Conservation (phyloP, 768 basidiomycete genomes). For the Chalciporus piperatus region DNA sequence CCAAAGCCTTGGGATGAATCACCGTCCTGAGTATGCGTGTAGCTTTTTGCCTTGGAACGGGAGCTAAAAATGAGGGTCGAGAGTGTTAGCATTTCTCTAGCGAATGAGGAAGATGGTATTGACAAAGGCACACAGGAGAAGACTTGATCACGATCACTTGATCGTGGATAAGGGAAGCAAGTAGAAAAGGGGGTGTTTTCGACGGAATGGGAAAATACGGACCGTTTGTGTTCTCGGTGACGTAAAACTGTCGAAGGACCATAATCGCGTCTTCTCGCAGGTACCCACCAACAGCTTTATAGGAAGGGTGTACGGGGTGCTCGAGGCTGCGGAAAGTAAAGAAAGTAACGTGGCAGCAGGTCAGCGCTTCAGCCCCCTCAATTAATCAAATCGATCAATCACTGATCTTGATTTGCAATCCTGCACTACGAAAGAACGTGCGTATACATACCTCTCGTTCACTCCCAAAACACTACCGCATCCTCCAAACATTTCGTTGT, state of each 20-base stretch:
- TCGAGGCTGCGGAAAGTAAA: slow-evolving; percentile 45
- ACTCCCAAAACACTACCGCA: slow-evolving; percentile 93
- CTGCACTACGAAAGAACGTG: not conserved
- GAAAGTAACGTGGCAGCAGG: not conserved
- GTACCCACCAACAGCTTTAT: slow-evolving; percentile 73
- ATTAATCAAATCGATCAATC: too few species aligned
- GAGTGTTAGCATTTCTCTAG: slow-evolving; percentile 9
- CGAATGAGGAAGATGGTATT: not conserved
- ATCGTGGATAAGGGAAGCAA: too few species aligned
- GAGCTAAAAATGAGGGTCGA: slow-evolving; percentile 51
- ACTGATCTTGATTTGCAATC: too few species aligned
- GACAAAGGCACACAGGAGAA: not conserved
- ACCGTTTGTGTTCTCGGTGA: slow-evolving; percentile 94
- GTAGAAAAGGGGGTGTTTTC: not conserved
- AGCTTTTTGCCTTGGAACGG: slow-evolving; percentile 82
- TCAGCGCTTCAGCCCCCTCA: not conserved
- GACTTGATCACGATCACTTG: too few species aligned
- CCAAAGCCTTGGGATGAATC: slow-evolving; percentile 36
- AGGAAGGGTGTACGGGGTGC: slow-evolving; percentile 74
- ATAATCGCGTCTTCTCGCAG: slow-evolving; percentile 82
- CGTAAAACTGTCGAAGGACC: slow-evolving; percentile 81
- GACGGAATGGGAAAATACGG: not conserved
- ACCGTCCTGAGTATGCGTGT: slow-evolving; percentile 85
- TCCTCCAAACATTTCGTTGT: slow-evolving; percentile 94
- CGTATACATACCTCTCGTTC: slow-evolving; percentile 57